Evolutionary conservation across 2,329 filamentous ascomycete species (phyloP).

Genomic region (Colletotrichum tropicale): DNA sequence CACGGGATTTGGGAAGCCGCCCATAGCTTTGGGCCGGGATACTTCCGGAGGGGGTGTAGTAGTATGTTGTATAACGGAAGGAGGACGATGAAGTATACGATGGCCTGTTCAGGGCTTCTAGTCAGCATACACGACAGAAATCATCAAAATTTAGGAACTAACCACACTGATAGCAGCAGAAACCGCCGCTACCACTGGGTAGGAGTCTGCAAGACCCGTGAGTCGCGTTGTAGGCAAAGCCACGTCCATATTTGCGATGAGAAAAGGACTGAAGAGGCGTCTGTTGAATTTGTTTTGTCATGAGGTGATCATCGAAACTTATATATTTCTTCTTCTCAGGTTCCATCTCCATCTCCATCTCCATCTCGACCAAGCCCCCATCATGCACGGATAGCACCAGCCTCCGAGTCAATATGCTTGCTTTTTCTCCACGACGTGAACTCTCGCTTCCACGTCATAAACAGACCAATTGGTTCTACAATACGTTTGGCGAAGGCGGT

Average conservation of each 20-base stretch:
- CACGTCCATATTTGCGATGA: not conserved
- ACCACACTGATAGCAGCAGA: not conserved
- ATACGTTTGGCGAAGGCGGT: not conserved
- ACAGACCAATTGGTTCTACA: not conserved
- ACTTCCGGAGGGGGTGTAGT: slow-evolving; percentile 30
- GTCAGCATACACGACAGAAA: not conserved
- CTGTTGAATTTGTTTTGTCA: not conserved
- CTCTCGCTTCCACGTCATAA: not conserved
- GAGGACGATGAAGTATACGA: not conserved
- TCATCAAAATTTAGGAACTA: not conserved
- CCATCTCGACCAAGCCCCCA: not conserved
- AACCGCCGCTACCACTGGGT: not conserved
- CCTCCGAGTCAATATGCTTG: not conserved
- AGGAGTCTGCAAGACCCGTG: not conserved
- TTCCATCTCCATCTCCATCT: not conserved
- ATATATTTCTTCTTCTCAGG: not conserved
- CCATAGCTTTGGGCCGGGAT: slow-evolving; percentile 30
- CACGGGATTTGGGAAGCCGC: not conserved
- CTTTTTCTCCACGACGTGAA: not conserved
- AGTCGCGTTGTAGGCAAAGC: not conserved
- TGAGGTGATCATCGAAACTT: not conserved
- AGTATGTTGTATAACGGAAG: slow-evolving; percentile 26
- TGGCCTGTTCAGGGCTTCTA: not conserved
- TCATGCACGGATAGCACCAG: not conserved
- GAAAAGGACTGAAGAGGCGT: not conserved